These are phyloP conservation scores for Polyporus tsugae DNA, from an alignment of 1,284 basidiomycete species.

Conservation along the genomic window DNA sequence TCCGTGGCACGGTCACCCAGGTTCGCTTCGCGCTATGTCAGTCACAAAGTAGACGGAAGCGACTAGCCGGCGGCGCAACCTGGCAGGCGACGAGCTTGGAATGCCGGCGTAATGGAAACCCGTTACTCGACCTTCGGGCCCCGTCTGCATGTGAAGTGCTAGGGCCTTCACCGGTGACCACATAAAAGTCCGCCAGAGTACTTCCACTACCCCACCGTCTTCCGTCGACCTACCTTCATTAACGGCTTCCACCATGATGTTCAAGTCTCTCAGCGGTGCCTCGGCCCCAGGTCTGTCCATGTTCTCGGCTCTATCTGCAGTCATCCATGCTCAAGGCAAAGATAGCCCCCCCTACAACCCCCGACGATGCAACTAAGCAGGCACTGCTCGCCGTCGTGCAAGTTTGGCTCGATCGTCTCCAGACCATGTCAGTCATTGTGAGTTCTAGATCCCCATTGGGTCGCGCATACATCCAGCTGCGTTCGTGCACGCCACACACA, in stretches of 20 bases:
- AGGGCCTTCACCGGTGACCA: not conserved
- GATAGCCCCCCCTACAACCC: conserved; percentile 37
- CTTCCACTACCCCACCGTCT: not conserved
- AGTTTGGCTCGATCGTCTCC: conserved; percentile 44
- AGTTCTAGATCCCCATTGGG: conserved; percentile 45
- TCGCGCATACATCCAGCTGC: conserved; percentile 21
- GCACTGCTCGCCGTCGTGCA: conserved; percentile 39
- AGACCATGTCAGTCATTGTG: conserved; percentile 43
- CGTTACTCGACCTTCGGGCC: not conserved
- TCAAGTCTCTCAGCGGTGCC: not conserved
- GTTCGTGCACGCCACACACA: conserved; percentile 42
- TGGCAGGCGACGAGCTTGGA: not conserved
- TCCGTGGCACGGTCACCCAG: not conserved
- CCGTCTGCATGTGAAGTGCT: not conserved
- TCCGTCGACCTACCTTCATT: not conserved
- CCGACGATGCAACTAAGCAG: conserved; percentile 39
- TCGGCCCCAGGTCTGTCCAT: not conserved
- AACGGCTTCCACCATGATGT: not conserved
- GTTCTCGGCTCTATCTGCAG: not conserved
- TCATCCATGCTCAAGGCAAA: not conserved
- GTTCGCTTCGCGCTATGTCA: not conserved
- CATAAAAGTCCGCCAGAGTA: not conserved
- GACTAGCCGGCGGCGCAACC: not conserved
- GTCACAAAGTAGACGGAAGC: not conserved
- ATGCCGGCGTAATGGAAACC: not conserved